These are phyloP conservation scores for button mushroom (Agaricus bisporus) DNA, from an alignment of 768 basidiomycete species.

Conservation along the genomic window DNA sequence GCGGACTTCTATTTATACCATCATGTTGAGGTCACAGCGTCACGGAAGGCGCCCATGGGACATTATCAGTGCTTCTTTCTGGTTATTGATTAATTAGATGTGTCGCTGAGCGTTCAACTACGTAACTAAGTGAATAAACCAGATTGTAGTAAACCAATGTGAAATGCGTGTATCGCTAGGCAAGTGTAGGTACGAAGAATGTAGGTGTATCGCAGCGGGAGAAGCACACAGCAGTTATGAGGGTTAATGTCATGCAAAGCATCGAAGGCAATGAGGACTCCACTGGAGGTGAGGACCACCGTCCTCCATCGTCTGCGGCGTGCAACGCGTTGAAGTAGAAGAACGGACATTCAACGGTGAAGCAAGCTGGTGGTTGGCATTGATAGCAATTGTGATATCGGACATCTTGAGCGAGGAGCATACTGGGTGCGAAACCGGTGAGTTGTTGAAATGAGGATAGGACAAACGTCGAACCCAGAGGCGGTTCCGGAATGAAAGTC, in stretches of 20 bases:
- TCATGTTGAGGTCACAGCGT: no score
- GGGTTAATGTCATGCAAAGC: not conserved
- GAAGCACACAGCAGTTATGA: not conserved
- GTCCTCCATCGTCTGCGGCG: slow-evolving; percentile 16
- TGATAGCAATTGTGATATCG: not conserved
- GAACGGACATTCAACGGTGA: slow-evolving; percentile 19
- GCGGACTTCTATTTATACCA: no score
- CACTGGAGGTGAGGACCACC: slow-evolving; percentile 7
- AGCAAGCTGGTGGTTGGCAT: not conserved
- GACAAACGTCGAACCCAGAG: not conserved
- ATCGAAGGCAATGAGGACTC: not conserved
- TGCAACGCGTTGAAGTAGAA: slow-evolving; percentile 19
- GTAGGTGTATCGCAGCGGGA: not conserved
- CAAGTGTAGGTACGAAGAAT: not conserved
- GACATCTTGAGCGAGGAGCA: not conserved
- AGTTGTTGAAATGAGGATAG: not conserved
- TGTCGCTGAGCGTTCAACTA: no score
- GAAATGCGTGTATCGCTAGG: not conserved
- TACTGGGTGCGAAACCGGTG: not conserved
- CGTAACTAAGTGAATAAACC: no score
- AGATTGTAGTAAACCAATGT: no score
- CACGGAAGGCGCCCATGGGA: no score
- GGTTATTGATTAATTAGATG: no score
- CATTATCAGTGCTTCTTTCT: no score
- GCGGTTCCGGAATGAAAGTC: not conserved